A percentile compares a stretch with the other conserved stretches of the same genome.
Conservation (phyloP, 306 rosid genomes). For the Canavalia gladiata region DNA sequence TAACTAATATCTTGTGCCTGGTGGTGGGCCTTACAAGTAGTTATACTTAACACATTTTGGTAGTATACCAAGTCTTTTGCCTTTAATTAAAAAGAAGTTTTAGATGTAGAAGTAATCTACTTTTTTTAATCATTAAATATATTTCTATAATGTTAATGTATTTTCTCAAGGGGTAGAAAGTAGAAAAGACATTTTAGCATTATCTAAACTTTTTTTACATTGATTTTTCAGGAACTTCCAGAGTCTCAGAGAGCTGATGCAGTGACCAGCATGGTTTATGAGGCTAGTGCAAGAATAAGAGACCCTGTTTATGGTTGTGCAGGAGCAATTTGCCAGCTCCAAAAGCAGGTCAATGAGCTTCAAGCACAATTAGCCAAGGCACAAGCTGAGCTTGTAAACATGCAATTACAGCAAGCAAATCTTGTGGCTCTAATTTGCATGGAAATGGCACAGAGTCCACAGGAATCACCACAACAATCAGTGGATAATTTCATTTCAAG, state of each 20-base stretch:
- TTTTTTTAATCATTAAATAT: background rate
- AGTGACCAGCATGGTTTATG: conserved; percentile 94
- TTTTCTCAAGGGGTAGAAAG: background rate
- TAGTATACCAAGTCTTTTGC: conserved; percentile 30
- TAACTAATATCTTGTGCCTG: conserved; percentile 46
- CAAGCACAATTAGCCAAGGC: conserved; percentile 88
- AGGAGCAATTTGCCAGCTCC: conserved; percentile 89
- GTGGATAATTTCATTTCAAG: conserved; percentile 55
- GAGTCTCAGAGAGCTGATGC: conserved; percentile 91
- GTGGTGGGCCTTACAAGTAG: conserved; percentile 44
- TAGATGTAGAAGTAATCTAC: background rate
- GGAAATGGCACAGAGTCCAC: conserved; percentile 75
- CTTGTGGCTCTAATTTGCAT: conserved; percentile 77
- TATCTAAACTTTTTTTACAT: conserved; percentile 25
- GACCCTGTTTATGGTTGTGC: conserved; percentile 96
- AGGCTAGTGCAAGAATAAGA: conserved; percentile 88
- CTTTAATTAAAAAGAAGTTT: background rate
- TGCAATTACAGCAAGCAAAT: conserved; percentile 90
- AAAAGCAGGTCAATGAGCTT: conserved; percentile 83
- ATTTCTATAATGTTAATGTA: background rate
- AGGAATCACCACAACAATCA: conserved; percentile 62
- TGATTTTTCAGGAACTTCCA: conserved; percentile 76
- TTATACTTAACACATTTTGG: conserved; percentile 14
- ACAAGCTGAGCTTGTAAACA: conserved; percentile 82
- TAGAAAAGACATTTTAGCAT: background rate